Conservation (phyloP, 2,329 filamentous ascomycete genomes). For the Aspergillus arachidicola region DNA sequence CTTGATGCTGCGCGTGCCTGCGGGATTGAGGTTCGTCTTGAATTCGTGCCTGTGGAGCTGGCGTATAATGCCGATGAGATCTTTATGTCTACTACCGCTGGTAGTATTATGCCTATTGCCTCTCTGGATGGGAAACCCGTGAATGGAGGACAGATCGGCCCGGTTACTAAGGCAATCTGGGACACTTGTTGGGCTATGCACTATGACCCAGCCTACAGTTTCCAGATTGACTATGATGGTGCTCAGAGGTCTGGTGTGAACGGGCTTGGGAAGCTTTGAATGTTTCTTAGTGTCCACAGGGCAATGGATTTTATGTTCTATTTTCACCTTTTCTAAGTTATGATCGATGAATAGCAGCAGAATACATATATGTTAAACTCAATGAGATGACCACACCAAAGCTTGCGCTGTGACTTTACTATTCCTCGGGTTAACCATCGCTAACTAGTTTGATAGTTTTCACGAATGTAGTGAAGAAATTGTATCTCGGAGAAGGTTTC, state of each 20-base stretch:
- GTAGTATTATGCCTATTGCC: conserved; percentile 57
- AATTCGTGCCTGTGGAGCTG: conserved; percentile 47
- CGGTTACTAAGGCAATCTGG: conserved; percentile 53
- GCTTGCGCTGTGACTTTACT: no score
- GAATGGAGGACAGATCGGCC: conserved; percentile 47
- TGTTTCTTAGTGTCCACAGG: not conserved
- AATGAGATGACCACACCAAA: no score
- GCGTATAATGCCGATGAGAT: conserved; percentile 52
- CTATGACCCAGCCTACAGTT: conserved; percentile 42
- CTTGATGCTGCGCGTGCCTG: conserved; percentile 44
- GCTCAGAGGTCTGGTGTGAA: not conserved
- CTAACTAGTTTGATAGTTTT: no score
- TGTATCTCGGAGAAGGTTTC: no score
- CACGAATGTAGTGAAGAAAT: no score
- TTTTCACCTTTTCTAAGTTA: no score
- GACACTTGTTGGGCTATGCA: conserved; percentile 56
- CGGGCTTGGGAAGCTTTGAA: not conserved
- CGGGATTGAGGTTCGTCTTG: conserved; percentile 40
- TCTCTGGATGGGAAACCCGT: conserved; percentile 48
- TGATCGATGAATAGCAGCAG: not conserved
- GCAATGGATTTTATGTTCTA: no score
- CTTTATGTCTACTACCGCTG: conserved; percentile 58
- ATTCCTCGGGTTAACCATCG: no score
- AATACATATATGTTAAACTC: not conserved
- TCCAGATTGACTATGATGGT: conserved; percentile 21